Percentiles rank a stretch among this genome's conserved stretches.
phyloP scores from a whole-genome alignment of 768 basidiomycete species.

The Rhizopogon vinicolor region DNA sequence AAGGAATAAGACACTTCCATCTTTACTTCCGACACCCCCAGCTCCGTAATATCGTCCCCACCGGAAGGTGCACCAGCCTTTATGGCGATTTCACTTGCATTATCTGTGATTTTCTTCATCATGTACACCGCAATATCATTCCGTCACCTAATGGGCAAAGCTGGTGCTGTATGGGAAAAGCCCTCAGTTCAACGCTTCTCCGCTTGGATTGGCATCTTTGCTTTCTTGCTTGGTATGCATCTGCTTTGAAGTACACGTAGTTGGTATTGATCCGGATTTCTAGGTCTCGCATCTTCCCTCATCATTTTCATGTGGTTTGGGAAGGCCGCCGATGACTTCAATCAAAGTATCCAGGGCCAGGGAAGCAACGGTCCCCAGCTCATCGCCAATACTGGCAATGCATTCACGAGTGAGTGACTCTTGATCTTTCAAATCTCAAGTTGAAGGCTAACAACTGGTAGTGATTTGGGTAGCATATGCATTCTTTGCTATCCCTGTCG shows the following conservation, averaged over 20 bases:
- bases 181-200: slow-evolving; percentile 53
- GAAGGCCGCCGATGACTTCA: slow-evolving; percentile 77
- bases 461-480: slow-evolving; percentile 80
- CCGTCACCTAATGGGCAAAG: slow-evolving; percentile 57
- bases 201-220: slow-evolving; percentile 73
- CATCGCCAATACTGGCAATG: slow-evolving; percentile 61
- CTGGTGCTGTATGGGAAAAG: slow-evolving; percentile 45
- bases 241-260: neutral
- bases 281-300: slow-evolving; percentile 66
- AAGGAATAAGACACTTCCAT: slow-evolving; percentile 52
- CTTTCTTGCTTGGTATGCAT: slow-evolving; percentile 64
- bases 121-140: slow-evolving; percentile 62
- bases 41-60: slow-evolving; percentile 54
- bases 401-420: slow-evolving; percentile 61
- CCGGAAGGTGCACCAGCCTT: slow-evolving; percentile 57
- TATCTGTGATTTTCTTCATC: slow-evolving; percentile 60
- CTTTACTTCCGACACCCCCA: slow-evolving; percentile 53
- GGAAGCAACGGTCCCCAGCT: slow-evolving; percentile 54
- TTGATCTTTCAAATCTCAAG: neutral
- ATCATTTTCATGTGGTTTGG: slow-evolving; percentile 79
- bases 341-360: slow-evolving; percentile 49
- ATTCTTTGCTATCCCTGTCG: slow-evolving; percentile 67
- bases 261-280: neutral
- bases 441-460: slow-evolving; percentile 20
- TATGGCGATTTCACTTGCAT: slow-evolving; percentile 54